Base-by-base conservation (phyloP, 2,329 filamentous ascomycete genomes). In the Pseudocercospora crystallina region DNA sequence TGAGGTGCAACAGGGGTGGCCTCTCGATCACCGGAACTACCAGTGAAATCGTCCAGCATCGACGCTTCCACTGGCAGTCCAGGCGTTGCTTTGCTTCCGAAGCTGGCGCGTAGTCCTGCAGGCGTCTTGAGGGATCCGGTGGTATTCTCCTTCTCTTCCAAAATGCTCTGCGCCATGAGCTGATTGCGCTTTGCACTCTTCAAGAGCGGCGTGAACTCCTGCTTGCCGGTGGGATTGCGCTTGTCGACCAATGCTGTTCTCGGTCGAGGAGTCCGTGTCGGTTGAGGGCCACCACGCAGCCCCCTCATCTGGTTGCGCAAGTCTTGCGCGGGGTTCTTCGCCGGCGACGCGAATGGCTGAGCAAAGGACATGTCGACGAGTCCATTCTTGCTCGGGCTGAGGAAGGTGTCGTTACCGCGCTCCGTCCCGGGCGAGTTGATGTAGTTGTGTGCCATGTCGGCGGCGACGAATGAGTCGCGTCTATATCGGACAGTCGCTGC, bases 171-270 rank as follows among this genome's bases (percentile, higher is more conserved):
- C 47, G 69, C 63, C 26, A 69, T 64, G 54, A 69, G 67, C 76
- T 85, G 75, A 76, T 87, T 80, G 76, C 90, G 76, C 78, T 91
- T 77, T 76, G 90, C 77, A 61, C 82, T 85, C 71, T 95, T 96
- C 67, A 99, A 82, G 61, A 99, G 76, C 0, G 95, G 94, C 0
- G 94, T 99, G 69, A 99, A 99, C 65, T 99, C 95, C 61, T 84
- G 85, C 57, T 76, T 79, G 10, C 74, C 77, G 30, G 66, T 67
- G 2, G 65, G 61, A 52, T 77, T 94, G 63, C 82, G 82, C 60
- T 84, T 80, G 69, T 88, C 83, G 54, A 81, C 80, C 36, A 96
- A 79, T 14, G 86, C 83, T 13, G 84, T 82, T 57, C 88, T 84
- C 38, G 81, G 80, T 56, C 86, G 84, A 30, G 92, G 92, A 45